Evolutionary conservation across 352 stramenopile genomes (phyloP), one percentile per base, ranked within the genome.

Genomic region (Globisporangium paddicum): DNA sequence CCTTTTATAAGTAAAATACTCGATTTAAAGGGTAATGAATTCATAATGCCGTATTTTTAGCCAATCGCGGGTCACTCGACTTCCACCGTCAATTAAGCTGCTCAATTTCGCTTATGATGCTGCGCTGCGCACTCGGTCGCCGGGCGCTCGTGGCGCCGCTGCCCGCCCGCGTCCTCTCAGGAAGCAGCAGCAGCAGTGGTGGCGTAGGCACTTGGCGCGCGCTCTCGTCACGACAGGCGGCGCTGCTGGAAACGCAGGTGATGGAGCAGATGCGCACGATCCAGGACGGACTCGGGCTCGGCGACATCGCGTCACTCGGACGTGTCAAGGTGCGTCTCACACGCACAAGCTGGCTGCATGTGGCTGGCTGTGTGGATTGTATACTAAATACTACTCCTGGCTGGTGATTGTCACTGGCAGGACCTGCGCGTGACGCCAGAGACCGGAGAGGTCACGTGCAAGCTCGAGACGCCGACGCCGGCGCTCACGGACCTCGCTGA

Each of bases 201-300:
- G 6, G 28, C 10, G 26, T 7, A 21, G 38, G 46, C 13, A n/a
- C n/a, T 11, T 41, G 47, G 40, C 71, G 78, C 51, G 59, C 63
- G n/a, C 53, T 94, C 32, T 92, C 82, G 49, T 77, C 76, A 54
- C 82, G 85, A 21, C 77, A 81, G 35, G 64, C 75, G 37, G 86
- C 77, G 42, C 69, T 88, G 62, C 46, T 93, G 53, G 86, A 95
- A 68, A 86, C 72, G 51, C 69, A 93, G 60, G 86, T 93, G 32
- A 59, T 95, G 52, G 78, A 92, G 57, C 74, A 76, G 49, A 64
- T 95, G 49, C 79, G 82, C 28, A 57, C 63, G n/a, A 71, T 95
- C 28, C 72, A 74, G 40, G 82, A 95, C 54, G 82, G 82, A 3
- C 66, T 95, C 35, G 79, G 84, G 14, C 71, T 91, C 48, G 77